Conservation (phyloP, 371 early-diverging fungal species). For the Rhizopus delemar region DNA sequence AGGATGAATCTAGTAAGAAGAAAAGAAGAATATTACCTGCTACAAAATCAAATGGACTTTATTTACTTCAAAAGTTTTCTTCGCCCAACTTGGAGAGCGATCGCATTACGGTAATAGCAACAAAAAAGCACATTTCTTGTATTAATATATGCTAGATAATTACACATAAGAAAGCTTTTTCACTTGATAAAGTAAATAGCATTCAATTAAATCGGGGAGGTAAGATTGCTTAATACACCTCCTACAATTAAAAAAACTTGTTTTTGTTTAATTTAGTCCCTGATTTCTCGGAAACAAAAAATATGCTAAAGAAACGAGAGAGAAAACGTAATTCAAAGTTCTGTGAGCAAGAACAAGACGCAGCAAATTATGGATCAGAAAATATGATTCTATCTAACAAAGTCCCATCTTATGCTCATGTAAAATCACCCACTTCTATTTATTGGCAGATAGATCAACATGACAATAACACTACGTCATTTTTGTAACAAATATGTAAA, state of each 20-base stretch:
- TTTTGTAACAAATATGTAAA: not conserved
- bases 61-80: slow-evolving; percentile 30
- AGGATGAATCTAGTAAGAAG: not conserved
- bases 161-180: no score
- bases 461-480: no score
- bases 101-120: slow-evolving; percentile 24
- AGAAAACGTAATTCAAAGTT: no score
- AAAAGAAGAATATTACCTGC: not conserved
- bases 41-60: slow-evolving; percentile 14
- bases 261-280: no score
- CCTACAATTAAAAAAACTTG: no score
- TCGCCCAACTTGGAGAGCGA: slow-evolving; percentile 35
- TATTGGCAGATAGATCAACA: not conserved
- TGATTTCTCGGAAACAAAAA: no score
- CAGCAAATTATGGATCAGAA: no score
- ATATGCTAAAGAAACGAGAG: no score
- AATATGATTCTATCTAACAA: not conserved
- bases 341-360: no score
- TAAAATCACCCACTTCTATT: not conserved
- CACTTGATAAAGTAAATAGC: no score
- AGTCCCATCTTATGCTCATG: slow-evolving; percentile 1
- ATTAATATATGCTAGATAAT: not conserved
- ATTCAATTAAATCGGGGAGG: no score
- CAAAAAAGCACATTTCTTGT: not conserved
- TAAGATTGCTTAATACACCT: no score